Evolutionary conservation across 129 eudicot species (phyloP).

Genomic region (Oenanthe sinensis): DNA sequence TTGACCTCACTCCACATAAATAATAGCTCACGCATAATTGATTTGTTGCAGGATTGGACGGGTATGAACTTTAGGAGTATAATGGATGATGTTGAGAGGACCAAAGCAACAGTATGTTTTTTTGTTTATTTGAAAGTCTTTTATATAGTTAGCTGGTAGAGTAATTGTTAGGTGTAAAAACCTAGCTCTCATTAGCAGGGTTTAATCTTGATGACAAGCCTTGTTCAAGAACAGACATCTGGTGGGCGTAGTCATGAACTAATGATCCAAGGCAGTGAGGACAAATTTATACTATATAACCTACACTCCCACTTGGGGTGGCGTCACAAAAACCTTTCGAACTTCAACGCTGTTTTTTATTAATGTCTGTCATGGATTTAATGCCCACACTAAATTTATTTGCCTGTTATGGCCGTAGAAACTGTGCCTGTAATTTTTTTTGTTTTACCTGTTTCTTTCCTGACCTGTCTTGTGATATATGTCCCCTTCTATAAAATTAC

Average conservation of each 20-base stretch:
- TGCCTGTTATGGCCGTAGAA: neutral
- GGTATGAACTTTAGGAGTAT: slow-evolving; percentile 88
- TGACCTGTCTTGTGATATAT: neutral
- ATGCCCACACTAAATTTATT: neutral
- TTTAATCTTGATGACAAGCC: neutral
- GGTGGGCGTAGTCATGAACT: neutral
- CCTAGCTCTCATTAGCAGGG: neutral
- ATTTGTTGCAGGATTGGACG: slow-evolving; percentile 78
- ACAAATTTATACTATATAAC: neutral
- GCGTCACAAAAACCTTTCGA: neutral
- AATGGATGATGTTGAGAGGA: slow-evolving; percentile 92
- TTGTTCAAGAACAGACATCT: neutral
- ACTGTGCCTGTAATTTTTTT: neutral
- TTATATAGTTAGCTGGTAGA: neutral
- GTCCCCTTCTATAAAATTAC: neutral
- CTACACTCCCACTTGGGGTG: neutral
- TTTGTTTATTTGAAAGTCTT: neutral
- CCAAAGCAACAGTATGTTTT: slow-evolving; percentile 79
- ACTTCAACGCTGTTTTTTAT: neutral
- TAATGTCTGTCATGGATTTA: neutral
- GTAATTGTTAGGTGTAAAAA: neutral
- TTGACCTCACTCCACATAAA: neutral
- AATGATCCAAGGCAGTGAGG: neutral
- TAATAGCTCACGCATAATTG: slow-evolving; percentile 8
- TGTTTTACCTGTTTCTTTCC: neutral